Conservation (phyloP, 2,329 filamentous ascomycete genomes). For the Fonsecaea nubica region DNA sequence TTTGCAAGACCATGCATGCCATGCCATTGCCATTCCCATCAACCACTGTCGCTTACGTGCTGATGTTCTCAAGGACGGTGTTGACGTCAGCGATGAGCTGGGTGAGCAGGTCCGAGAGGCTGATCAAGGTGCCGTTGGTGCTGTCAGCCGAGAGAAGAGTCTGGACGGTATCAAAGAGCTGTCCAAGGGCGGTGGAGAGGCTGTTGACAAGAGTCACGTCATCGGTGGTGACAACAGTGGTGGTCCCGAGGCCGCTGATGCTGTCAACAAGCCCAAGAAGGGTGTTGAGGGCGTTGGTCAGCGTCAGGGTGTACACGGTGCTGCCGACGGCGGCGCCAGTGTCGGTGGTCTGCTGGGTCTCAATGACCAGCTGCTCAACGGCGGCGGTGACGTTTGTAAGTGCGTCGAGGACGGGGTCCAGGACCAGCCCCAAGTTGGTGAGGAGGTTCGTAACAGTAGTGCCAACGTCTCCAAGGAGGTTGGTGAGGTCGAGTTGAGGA, state of each 20-base stretch:
- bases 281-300: background rate
- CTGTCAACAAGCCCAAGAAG: background rate
- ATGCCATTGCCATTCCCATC: too few species aligned
- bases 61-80: background rate
- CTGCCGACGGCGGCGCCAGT: too few species aligned
- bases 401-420: background rate
- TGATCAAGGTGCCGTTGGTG: background rate
- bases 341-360: background rate
- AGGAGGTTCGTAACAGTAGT: conserved; percentile 25
- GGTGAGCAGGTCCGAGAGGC: conserved; percentile 6
- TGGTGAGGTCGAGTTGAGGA: conserved; percentile 9
- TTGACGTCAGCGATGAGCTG: conserved; percentile 11
- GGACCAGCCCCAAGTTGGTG: background rate
- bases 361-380: background rate
- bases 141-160: conserved; percentile 11
- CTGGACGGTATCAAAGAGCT: background rate
- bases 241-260: background rate
- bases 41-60: background rate
- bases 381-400: background rate
- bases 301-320: background rate
- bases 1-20: too few species aligned
- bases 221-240: background rate
- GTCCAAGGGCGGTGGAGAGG: conserved; percentile 11
- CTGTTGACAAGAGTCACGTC: conserved; percentile 9
- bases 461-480: conserved; percentile 19